Evolutionary conservation across 169 alveolate species (phyloP).

Genomic region (Neospora caninum): DNA sequence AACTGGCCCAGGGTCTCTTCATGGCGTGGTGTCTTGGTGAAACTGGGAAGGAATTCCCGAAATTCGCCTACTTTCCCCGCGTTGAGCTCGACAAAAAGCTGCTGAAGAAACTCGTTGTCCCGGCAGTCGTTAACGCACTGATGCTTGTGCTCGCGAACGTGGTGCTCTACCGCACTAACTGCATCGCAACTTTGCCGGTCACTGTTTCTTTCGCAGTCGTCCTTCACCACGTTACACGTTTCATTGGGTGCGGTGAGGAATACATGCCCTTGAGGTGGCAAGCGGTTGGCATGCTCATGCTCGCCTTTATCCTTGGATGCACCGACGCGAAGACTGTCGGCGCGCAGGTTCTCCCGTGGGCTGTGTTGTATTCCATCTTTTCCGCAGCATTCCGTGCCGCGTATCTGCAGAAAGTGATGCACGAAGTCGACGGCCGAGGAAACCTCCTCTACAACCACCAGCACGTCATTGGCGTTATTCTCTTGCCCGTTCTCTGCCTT

Average conservation of each 20-base stretch:
- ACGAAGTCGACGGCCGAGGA: slow-evolving; percentile 90
- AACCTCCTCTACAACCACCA: slow-evolving; percentile 93
- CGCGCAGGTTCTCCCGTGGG: slow-evolving; percentile 87
- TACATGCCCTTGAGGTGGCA: slow-evolving; percentile 92
- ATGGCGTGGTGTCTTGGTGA: slow-evolving; percentile 93
- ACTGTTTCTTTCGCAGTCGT: slow-evolving; percentile 93
- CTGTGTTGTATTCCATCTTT: slow-evolving; percentile 87
- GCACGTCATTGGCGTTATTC: slow-evolving; percentile 87
- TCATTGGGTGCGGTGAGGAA: slow-evolving; percentile 92
- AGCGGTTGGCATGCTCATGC: slow-evolving; percentile 84
- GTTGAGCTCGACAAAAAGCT: slow-evolving; percentile 82
- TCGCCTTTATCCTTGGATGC: slow-evolving; percentile 89
- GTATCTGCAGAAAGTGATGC: slow-evolving; percentile 90
- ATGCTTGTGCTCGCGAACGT: slow-evolving; percentile 91
- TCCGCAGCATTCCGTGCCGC: slow-evolving; percentile 94
- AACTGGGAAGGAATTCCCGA: slow-evolving; percentile 84
- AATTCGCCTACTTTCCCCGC: slow-evolving; percentile 87
- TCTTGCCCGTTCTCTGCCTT: slow-evolving; percentile 85
- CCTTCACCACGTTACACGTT: slow-evolving; percentile 92
- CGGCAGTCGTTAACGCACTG: slow-evolving; percentile 87
- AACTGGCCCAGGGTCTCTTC: slow-evolving; percentile 90
- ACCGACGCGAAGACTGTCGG: slow-evolving; percentile 91
- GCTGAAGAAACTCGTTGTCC: slow-evolving; percentile 82
- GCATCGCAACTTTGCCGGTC: slow-evolving; percentile 91
- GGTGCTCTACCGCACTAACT: slow-evolving; percentile 88